Percentiles rank a stretch among this genome's conserved stretches.
Evolutionary conservation across 495 filamentous ascomycete species (phyloP).

Genomic region (Neurospora intermedia): DNA sequence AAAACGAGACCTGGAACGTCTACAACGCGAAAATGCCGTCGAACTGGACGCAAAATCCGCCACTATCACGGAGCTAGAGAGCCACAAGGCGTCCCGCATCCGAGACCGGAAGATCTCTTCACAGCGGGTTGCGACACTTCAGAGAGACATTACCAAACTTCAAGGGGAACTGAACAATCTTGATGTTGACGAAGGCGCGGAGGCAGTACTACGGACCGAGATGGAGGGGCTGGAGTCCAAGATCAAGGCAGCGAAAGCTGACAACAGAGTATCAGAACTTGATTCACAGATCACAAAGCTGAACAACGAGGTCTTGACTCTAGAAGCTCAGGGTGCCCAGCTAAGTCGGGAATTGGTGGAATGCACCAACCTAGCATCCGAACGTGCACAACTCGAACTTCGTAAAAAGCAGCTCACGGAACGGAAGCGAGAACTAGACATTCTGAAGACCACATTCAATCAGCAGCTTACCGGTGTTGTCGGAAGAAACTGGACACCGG

Average conservation of each 20-base stretch:
- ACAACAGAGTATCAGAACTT: slow-evolving; percentile 49
- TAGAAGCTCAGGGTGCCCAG: slow-evolving; percentile 58
- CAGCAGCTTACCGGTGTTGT: slow-evolving; percentile 55
- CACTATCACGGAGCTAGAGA: slow-evolving; percentile 56
- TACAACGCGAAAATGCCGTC: slow-evolving; percentile 58
- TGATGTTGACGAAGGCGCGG: slow-evolving; percentile 71
- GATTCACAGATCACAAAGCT: slow-evolving; percentile 56
- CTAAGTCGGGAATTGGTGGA: slow-evolving; percentile 69
- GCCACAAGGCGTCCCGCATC: slow-evolving; percentile 52
- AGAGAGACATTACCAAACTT: slow-evolving; percentile 49
- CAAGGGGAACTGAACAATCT: slow-evolving; percentile 59
- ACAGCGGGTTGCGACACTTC: slow-evolving; percentile 56
- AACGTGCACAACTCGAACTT: slow-evolving; percentile 68
- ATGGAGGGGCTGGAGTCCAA: slow-evolving; percentile 55
- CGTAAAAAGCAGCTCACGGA: slow-evolving; percentile 67
- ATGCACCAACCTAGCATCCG: slow-evolving; percentile 64
- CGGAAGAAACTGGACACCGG: slow-evolving; percentile 53
- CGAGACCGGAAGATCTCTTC: slow-evolving; percentile 61
- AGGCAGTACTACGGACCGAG: slow-evolving; percentile 61
- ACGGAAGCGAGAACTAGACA: slow-evolving; percentile 57
- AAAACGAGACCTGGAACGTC: slow-evolving; percentile 58
- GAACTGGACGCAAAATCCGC: slow-evolving; percentile 58
- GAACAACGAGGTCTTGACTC: slow-evolving; percentile 48
- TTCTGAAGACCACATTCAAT: slow-evolving; percentile 63
- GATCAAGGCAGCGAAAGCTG: slow-evolving; percentile 50